These are phyloP conservation scores for Jaltomata sinuosa DNA, from an alignment of 257 asterid genomes.

Conservation along the genomic window DNA sequence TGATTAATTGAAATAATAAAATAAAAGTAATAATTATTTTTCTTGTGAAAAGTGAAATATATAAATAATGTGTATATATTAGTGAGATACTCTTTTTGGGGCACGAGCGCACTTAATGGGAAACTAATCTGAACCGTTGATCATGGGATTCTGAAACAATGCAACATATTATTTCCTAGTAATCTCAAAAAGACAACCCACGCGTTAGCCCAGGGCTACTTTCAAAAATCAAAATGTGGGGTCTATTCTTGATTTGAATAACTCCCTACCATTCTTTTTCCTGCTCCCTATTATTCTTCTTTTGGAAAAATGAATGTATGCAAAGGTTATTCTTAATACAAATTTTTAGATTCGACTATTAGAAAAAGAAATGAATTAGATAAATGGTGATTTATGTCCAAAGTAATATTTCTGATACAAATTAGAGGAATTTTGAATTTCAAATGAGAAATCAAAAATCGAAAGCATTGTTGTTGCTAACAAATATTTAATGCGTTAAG, in stretches of 20 bases:
- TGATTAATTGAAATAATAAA: too few relatives aligned
- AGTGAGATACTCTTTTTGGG: background rate
- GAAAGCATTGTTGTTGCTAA: too few relatives aligned
- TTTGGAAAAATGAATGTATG: too few relatives aligned
- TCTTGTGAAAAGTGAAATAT: background rate
- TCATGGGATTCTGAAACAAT: background rate
- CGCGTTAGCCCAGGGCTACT: slow-evolving; percentile 13
- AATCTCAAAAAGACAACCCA: slow-evolving; percentile 2
- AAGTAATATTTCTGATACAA: too few relatives aligned
- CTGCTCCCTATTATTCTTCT: background rate
- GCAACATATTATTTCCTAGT: background rate
- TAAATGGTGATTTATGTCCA: too few relatives aligned
- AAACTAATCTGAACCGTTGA: slow-evolving; percentile 2
- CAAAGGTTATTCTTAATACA: too few relatives aligned
- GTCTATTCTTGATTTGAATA: background rate
- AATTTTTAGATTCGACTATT: too few relatives aligned
- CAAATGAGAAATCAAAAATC: too few relatives aligned
- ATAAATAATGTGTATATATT: background rate
- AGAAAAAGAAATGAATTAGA: too few relatives aligned
- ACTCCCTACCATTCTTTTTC: background rate
- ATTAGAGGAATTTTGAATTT: too few relatives aligned
- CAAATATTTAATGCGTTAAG: too few relatives aligned
- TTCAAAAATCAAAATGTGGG: background rate
- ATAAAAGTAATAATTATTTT: background rate
- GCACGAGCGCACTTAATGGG: background rate